phyloP scores from a whole-genome alignment of 129 eudicot genomes.

The Cynara cardunculus region DNA sequence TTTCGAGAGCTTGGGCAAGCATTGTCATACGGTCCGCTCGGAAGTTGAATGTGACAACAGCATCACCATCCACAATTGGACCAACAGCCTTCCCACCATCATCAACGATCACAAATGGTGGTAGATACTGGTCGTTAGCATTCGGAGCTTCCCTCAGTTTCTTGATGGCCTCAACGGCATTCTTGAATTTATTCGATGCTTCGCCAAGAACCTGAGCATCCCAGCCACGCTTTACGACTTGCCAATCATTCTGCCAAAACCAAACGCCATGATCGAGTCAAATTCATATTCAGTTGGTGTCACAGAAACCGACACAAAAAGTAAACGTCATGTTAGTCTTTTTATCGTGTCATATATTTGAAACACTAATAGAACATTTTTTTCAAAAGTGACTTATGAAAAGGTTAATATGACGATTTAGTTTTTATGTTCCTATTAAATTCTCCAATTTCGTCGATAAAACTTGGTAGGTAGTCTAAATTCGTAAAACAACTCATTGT shows the following conservation, averaged over 20 bases:
- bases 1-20: slow-evolving; percentile 80
- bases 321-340: too few relatives aligned
- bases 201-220: slow-evolving; percentile 89
- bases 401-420: too few relatives aligned
- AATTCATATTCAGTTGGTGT: not conserved
- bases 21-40: slow-evolving; percentile 86
- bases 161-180: slow-evolving; percentile 65
- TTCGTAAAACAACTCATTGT: too few relatives aligned
- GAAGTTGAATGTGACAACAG: slow-evolving; percentile 70
- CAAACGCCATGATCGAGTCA: not conserved
- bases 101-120: slow-evolving; percentile 74
- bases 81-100: slow-evolving; percentile 70
- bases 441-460: too few relatives aligned
- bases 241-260: slow-evolving; percentile 62
- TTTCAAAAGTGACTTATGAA: too few relatives aligned
- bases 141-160: slow-evolving; percentile 51
- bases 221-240: slow-evolving; percentile 79
- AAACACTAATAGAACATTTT: too few relatives aligned
- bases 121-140: slow-evolving; percentile 59
- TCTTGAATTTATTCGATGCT: slow-evolving; percentile 71
- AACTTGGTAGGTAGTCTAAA: too few relatives aligned
- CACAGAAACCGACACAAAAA: too few relatives aligned
- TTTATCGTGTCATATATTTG: too few relatives aligned
- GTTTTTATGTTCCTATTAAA: too few relatives aligned
- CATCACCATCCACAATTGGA: slow-evolving; percentile 77